Conservation (phyloP, 768 basidiomycete species). For the Symmetrospora coprosmae region DNA sequence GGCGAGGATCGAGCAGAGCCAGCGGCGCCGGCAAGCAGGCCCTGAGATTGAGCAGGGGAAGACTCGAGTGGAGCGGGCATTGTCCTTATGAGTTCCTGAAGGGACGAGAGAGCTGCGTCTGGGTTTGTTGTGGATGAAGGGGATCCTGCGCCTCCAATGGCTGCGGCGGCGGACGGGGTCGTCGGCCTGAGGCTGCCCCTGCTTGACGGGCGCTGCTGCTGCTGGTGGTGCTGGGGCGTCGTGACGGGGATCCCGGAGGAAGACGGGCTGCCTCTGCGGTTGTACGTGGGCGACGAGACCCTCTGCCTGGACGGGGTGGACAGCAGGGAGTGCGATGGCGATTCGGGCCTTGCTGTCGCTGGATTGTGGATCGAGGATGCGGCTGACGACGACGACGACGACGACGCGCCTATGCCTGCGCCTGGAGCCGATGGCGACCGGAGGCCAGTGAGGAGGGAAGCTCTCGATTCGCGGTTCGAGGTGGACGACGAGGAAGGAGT, state of each 20-base stretch:
- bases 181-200: background rate
- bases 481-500: background rate
- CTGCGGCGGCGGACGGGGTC: background rate
- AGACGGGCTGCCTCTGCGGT: background rate
- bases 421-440: background rate
- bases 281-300: too few relatives aligned
- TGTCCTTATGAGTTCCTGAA: constrained; percentile 55
- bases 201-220: background rate
- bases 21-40: too few relatives aligned
- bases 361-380: too few relatives aligned
- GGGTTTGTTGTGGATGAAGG: constrained; percentile 34
- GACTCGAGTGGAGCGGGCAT: constrained; percentile 44
- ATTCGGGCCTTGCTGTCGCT: too few relatives aligned
- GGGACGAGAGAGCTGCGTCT: constrained; percentile 35
- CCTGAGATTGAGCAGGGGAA: too few relatives aligned
- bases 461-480: background rate
- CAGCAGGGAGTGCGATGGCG: too few relatives aligned
- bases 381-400: too few relatives aligned
- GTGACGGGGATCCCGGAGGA: background rate
- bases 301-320: too few relatives aligned
- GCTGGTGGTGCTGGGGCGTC: background rate
- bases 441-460: background rate
- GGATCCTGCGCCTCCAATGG: background rate
- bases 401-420: background rate
- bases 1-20: too few relatives aligned